Evolutionary conservation across 768 basidiomycete species (phyloP), one percentile per base, ranked within the genome.

Genomic region (Megacollybia marginata): DNA sequence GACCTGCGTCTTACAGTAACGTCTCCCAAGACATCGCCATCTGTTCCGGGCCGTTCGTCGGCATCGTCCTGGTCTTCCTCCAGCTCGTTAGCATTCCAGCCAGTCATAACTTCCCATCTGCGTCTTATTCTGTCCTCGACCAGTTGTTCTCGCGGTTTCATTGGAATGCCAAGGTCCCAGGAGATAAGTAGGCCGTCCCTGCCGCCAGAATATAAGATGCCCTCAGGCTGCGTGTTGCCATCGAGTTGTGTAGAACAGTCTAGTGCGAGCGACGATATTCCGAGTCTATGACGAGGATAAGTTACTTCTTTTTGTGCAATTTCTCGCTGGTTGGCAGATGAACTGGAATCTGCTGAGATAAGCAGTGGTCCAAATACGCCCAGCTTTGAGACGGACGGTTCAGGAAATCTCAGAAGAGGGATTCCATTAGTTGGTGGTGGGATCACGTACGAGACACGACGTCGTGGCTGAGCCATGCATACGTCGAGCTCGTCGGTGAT

Each of bases 381-480:
- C 32, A 85, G 66, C 48, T 87, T 78, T 13, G 78, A 69, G 33
- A 75, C 62, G 18, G 76, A 83, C 52, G 77, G 68, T 1, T 85
- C 74, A 2, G 92, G 93, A 3, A 95, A 76, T 46, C 76, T 73
- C 10, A 94, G 79, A 16, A 74, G 74, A 40, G 83, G 84, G 19
- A 83, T 75, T 3, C 75, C 69, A 11, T 78, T 76, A 1, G 70
- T 55, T 10, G 93, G 84, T 1, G 86, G 72, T 3, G 92, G 89
- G 34, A 96, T 80, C 48, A 93, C 83, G 64, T 94, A 96, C 48
- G 92, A 93, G 28, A 96, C 80, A 59, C 92, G 76, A 54, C 82
- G 76, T 60, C 76, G 73, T 50, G 75, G 61, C 49, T 78, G 78
- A 46, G 68, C 62, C 73, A 73, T 68, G 23, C 23, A 28, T 28